Evolutionary conservation across 768 basidiomycete genomes (phyloP).

Genomic region (Dacryopinax primogenitus): DNA sequence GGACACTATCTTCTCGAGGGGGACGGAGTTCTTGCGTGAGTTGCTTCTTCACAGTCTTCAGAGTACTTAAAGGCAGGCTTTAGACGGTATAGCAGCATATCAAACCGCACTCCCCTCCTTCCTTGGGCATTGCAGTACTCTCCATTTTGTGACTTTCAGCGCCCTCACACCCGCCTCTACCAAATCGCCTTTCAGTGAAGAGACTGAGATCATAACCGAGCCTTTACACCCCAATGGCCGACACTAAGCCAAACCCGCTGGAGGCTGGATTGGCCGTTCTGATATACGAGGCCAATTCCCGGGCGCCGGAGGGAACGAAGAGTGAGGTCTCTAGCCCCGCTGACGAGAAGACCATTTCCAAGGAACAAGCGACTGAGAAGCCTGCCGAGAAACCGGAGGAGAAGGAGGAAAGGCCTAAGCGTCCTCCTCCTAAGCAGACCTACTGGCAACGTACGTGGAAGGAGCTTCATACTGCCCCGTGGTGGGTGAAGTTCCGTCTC

Average conservation of each 20-base stretch:
- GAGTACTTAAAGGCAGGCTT: not conserved
- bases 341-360: not conserved
- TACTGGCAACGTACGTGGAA: not conserved
- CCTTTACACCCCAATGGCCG: not conserved
- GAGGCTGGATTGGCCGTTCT: not conserved
- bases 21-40: not conserved
- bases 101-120: not conserved
- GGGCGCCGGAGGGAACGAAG: not conserved
- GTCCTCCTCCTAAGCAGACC: constrained; percentile 1
- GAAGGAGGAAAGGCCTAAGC: constrained; percentile 3
- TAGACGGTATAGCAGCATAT: not conserved
- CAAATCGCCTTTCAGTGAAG: not conserved
- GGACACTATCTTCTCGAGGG: not conserved
- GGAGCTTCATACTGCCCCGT: not conserved
- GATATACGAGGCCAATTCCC: not conserved
- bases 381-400: not conserved
- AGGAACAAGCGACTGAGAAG: not conserved
- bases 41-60: not conserved
- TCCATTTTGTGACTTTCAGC: not conserved
- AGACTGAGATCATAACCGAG: not conserved
- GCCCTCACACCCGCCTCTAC: not conserved
- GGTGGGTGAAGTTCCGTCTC: constrained; percentile 8
- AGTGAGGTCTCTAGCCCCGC: not conserved
- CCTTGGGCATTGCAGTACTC: not conserved
- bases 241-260: not conserved